Conservation (phyloP, 139 green algal genomes). For the Yamagishiella unicocca region DNA sequence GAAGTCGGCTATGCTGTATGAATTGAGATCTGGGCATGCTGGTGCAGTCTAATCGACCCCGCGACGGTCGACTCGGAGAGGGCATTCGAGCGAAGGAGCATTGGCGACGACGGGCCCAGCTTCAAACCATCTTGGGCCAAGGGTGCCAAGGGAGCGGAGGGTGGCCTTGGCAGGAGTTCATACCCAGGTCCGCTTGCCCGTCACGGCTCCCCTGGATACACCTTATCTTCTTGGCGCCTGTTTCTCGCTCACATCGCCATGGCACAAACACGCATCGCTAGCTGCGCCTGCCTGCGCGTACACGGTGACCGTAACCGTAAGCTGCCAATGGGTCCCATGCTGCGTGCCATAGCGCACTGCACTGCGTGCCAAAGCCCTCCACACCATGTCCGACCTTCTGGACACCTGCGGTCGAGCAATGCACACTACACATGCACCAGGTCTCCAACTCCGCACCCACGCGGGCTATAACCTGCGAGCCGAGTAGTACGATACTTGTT, state of each 20-base stretch:
- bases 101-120: conserved; percentile 24
- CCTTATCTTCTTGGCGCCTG: neutral
- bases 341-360: no score
- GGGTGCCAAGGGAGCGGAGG: neutral
- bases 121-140: conserved; percentile 42
- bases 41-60: conserved; percentile 42
- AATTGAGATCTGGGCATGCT: neutral
- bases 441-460: no score
- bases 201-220: neutral
- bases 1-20: no score
- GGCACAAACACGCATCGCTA: no score
- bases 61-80: conserved; percentile 21
- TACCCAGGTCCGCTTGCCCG: conserved; percentile 21
- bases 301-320: no score
- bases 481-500: no score
- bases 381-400: neutral
- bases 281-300: no score
- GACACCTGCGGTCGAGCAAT: neutral
- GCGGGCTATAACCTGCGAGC: no score
- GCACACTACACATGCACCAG: neutral
- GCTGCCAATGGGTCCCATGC: no score
- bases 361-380: neutral
- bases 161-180: neutral
- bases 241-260: no score
- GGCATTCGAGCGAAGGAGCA: conserved; percentile 8